Percentiles rank a stretch among this genome's conserved stretches.
Evolutionary conservation across 129 eudicot genomes (phyloP).

Genomic region (Arctium minus): DNA sequence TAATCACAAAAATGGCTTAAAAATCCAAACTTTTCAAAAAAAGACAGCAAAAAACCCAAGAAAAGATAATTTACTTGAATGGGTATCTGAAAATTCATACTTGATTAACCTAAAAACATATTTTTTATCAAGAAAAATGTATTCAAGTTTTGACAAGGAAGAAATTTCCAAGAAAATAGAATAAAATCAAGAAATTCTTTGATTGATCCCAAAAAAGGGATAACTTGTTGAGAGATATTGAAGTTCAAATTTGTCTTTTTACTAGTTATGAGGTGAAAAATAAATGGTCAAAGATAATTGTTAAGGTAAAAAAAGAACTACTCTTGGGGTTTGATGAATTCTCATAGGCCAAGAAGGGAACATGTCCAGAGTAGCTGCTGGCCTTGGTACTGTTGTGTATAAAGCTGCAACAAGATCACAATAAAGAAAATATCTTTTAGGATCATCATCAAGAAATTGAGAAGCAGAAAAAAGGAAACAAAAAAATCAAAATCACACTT

Average conservation of each 20-base stretch:
- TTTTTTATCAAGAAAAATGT: not conserved
- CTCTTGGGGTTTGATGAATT: slow-evolving; percentile 68
- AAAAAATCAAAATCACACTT: slow-evolving; percentile 12
- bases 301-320: slow-evolving; percentile 33
- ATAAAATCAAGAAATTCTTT: not conserved
- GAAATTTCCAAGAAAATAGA: not conserved
- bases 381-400: slow-evolving; percentile 51
- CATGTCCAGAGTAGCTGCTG: slow-evolving; percentile 98
- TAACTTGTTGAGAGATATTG: slow-evolving; percentile 21
- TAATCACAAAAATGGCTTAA: not conserved
- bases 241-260: slow-evolving; percentile 26
- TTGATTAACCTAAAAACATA: slow-evolving; percentile 7
- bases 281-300: slow-evolving; percentile 33
- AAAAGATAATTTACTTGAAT: not conserved
- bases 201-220: slow-evolving; percentile 28
- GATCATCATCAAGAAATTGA: slow-evolving; percentile 27
- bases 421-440: slow-evolving; percentile 37
- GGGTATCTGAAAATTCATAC: not conserved
- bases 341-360: slow-evolving; percentile 99
- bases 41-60: not conserved
- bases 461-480: not conserved
- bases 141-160: slow-evolving; percentile 6
- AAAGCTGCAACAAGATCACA: slow-evolving; percentile 82
- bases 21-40: not conserved
- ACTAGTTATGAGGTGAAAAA: slow-evolving; percentile 19